Evolutionary conservation across 2,329 filamentous ascomycete species (phyloP).

Genomic region (Coniosporium tulheliwenetii): DNA sequence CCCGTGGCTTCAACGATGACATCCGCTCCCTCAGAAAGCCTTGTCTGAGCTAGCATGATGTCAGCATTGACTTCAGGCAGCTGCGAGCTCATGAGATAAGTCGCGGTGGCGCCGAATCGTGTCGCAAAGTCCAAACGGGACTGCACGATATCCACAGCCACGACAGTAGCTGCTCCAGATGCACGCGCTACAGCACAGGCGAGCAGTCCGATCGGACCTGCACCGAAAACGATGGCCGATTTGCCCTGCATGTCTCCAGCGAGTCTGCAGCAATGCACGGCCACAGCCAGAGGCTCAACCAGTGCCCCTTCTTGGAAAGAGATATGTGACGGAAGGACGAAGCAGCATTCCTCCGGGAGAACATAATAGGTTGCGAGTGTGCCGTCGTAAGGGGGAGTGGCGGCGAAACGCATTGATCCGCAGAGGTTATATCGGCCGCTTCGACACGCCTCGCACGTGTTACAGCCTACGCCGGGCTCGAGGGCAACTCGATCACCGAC

Average conservation of each 20-base stretch:
- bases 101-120: slow-evolving; percentile 6
- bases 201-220: slow-evolving; percentile 12
- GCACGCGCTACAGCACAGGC: slow-evolving; percentile 10
- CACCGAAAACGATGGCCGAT: slow-evolving; percentile 8
- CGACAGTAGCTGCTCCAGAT: slow-evolving; percentile 9
- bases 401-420: slow-evolving; percentile 10
- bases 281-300: slow-evolving; percentile 13
- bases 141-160: slow-evolving; percentile 9
- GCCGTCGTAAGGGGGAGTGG: slow-evolving; percentile 12
- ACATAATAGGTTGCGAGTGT: slow-evolving; percentile 12
- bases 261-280: slow-evolving; percentile 10
- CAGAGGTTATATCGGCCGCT: slow-evolving; percentile 12
- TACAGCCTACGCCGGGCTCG: slow-evolving; percentile 11
- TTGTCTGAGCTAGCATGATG: slow-evolving; percentile 4
- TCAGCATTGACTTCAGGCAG: slow-evolving; percentile 5
- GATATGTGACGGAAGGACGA: slow-evolving; percentile 11
- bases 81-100: slow-evolving; percentile 4
- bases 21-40: slow-evolving; percentile 30
- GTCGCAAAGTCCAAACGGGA: slow-evolving; percentile 10
- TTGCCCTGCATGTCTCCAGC: slow-evolving; percentile 6
- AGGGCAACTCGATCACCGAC: slow-evolving; percentile 14
- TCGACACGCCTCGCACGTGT: slow-evolving; percentile 5
- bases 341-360: slow-evolving; percentile 12
- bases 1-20: slow-evolving; percentile 35
- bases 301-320: slow-evolving; percentile 12